Evolutionary conservation across 1,284 basidiomycete species (phyloP).

Genomic region (Papiliotrema laurentii): DNA sequence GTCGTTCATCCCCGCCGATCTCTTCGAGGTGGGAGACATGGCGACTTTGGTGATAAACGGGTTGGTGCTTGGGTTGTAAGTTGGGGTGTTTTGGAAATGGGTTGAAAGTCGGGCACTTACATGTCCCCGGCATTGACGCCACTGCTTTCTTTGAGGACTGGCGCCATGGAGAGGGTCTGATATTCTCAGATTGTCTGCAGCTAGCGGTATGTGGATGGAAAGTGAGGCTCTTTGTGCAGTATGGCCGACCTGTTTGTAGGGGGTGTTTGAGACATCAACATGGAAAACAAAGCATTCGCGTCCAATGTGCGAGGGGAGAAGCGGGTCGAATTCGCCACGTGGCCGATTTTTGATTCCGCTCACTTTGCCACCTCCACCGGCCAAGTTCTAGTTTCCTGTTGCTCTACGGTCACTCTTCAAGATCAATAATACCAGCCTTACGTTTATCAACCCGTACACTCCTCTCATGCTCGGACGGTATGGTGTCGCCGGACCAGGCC

Average conservation of each 20-base stretch:
- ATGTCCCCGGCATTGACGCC: conserved; percentile 13
- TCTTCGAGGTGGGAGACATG: conserved; percentile 6
- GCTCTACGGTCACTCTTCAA: too few species aligned
- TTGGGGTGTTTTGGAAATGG: background rate
- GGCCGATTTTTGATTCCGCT: background rate
- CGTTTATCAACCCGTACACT: background rate
- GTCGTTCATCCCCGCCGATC: conserved; percentile 11
- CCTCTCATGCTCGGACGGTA: background rate
- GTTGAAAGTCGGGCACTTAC: conserved; percentile 9
- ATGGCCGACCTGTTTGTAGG: too few species aligned
- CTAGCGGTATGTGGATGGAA: background rate
- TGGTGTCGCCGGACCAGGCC: conserved; percentile 4
- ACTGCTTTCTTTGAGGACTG: background rate
- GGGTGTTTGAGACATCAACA: background rate
- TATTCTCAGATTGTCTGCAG: background rate
- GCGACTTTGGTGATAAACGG: conserved; percentile 26
- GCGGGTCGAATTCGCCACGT: background rate
- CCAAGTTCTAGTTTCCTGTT: too few species aligned
- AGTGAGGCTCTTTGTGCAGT: background rate
- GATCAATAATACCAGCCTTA: background rate
- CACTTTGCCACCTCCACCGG: background rate
- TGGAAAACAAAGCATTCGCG: conserved; percentile 19
- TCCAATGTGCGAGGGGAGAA: too few species aligned
- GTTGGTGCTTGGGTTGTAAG: conserved; percentile 22
- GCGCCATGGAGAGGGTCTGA: background rate